Percentiles rank a stretch among this genome's conserved stretches.
These are phyloP conservation scores for Xylaria sp. DNA, from an alignment of 2,329 filamentous ascomycete species.

Conservation along the genomic window DNA sequence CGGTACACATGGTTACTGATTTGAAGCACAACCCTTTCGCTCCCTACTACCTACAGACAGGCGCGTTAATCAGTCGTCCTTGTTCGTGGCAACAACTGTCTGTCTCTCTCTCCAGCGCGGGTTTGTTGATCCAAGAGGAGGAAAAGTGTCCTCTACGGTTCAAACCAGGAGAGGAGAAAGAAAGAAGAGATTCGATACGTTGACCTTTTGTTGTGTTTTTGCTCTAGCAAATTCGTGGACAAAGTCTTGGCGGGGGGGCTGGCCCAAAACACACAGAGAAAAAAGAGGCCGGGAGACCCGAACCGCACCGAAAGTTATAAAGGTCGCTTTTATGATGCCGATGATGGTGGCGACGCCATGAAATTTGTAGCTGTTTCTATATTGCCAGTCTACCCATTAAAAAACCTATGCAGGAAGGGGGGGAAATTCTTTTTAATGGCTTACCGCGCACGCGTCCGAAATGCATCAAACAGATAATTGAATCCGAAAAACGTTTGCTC, in stretches of 20 bases:
- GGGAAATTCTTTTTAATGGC: neutral
- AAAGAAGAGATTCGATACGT: constrained; percentile 10
- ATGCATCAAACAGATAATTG: neutral
- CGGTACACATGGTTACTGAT: constrained; percentile 6
- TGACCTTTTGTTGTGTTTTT: constrained; percentile 10
- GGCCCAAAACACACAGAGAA: neutral
- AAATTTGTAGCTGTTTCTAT: neutral
- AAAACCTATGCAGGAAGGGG: neutral
- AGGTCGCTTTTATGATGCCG: neutral
- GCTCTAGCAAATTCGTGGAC: constrained; percentile 4
- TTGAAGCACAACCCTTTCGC: constrained; percentile 10
- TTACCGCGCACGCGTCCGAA: neutral
- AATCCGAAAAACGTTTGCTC: neutral
- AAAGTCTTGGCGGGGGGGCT: neutral
- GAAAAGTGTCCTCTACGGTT: neutral
- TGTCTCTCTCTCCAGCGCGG: neutral
- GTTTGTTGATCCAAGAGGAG: neutral
- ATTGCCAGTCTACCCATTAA: neutral
- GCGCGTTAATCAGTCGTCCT: constrained; percentile 10
- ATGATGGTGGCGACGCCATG: neutral
- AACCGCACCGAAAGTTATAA: neutral
- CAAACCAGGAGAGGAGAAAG: neutral
- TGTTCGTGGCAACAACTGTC: constrained; percentile 1
- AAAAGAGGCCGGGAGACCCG: neutral
- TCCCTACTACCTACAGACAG: constrained; percentile 5